A percentile compares a stretch with the other conserved stretches of the same genome.
Conservation (phyloP, 164 flowering plant genomes). For the grape (Vitis vinifera) region DNA sequence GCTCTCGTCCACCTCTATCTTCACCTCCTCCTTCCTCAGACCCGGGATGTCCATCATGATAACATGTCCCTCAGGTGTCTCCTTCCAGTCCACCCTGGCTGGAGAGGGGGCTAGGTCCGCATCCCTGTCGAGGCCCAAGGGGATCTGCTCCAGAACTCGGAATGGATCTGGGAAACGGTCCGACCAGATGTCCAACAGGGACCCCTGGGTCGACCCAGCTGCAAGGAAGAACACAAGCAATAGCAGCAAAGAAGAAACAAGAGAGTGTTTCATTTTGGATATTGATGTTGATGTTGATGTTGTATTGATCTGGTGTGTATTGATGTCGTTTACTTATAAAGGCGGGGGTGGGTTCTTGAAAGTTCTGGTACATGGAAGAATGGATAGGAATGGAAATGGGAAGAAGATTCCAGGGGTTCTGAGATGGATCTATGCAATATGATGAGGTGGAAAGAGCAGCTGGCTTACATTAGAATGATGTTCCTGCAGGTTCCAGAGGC, state of each 20-base stretch:
- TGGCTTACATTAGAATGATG: background rate
- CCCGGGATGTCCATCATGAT: slow-evolving; percentile 51
- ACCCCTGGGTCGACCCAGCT: slow-evolving; percentile 8
- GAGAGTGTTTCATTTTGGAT: too few species aligned
- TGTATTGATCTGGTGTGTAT: too few species aligned
- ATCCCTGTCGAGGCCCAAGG: slow-evolving; percentile 27
- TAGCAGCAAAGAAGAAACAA: slow-evolving; percentile 10
- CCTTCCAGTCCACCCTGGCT: slow-evolving; percentile 53
- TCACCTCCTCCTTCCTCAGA: slow-evolving; percentile 36
- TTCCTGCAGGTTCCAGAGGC: slow-evolving; percentile 8
- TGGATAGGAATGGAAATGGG: background rate
- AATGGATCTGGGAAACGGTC: slow-evolving; percentile 36
- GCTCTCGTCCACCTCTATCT: slow-evolving; percentile 35
- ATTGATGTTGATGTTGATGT: too few species aligned
- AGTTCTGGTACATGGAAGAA: background rate
- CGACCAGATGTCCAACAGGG: slow-evolving; percentile 17
- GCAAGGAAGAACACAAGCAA: background rate
- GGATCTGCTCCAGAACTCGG: slow-evolving; percentile 42
- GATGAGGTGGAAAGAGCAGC: too few species aligned
- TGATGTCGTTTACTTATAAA: too few species aligned
- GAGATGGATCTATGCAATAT: background rate
- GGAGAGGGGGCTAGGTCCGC: slow-evolving; percentile 23
- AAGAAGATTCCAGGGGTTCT: slow-evolving; percentile 6
- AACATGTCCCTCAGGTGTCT: slow-evolving; percentile 40
- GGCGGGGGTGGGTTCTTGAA: background rate